These are phyloP conservation scores for Closterium sp. DNA, from an alignment of 139 green algal genomes.

Conservation along the genomic window DNA sequence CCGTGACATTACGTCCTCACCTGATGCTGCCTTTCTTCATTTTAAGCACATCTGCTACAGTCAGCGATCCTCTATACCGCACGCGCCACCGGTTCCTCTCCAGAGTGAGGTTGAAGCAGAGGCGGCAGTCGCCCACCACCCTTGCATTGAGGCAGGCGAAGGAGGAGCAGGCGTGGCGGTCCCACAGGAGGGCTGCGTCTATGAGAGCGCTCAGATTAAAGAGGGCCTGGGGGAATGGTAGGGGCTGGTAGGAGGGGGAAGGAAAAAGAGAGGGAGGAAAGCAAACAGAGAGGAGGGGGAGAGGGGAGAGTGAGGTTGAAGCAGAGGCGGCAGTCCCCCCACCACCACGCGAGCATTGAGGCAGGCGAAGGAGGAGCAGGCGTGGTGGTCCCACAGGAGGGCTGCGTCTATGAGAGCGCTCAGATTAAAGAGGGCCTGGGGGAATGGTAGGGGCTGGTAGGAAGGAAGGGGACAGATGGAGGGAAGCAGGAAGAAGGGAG, in stretches of 20 bases:
- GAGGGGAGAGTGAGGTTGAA: neutral
- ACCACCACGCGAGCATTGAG: no score
- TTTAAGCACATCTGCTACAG: no score
- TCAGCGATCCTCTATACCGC: no score
- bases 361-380: neutral
- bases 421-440: no score
- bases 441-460: neutral
- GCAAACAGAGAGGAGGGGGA: no score
- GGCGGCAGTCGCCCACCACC: neutral
- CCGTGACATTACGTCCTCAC: no score
- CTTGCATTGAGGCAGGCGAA: neutral
- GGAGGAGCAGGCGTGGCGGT: neutral
- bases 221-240: neutral
- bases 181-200: neutral
- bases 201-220: neutral
- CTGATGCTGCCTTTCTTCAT: no score
- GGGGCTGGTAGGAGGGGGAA: neutral
- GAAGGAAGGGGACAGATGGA: no score
- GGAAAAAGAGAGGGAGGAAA: no score
- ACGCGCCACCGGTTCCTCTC: neutral
- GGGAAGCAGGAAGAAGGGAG: no score
- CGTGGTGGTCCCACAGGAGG: neutral
- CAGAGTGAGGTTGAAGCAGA: slow-evolving; percentile 4
- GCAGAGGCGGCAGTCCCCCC: neutral
- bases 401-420: neutral